Conservation (phyloP, 192 early-diverging fungal species). For the Tieghemiomyces parasiticus region DNA sequence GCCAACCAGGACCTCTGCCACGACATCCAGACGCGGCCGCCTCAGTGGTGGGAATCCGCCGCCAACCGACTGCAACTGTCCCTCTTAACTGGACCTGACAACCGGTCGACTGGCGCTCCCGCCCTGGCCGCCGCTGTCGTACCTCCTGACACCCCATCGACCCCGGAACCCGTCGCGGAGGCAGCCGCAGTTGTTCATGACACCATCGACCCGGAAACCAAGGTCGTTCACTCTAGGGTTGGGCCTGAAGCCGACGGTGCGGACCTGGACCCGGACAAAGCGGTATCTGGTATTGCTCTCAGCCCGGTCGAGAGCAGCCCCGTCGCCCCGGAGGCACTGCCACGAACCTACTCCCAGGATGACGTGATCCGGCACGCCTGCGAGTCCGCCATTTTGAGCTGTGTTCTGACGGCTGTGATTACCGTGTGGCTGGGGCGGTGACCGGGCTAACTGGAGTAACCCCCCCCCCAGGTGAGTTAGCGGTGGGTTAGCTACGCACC, state of each 20-base stretch:
- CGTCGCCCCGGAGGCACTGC: too few relatives aligned
- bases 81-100: background rate
- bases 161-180: background rate
- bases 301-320: too few relatives aligned
- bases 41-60: background rate
- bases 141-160: background rate
- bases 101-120: background rate
- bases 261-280: background rate
- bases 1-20: background rate
- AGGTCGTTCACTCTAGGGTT: background rate
- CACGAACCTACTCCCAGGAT: background rate
- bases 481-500: too few relatives aligned
- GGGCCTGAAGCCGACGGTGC: background rate
- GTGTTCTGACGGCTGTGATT: background rate
- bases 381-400: background rate
- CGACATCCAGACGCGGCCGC: background rate
- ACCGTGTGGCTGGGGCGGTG: background rate
- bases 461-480: too few relatives aligned
- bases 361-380: background rate
- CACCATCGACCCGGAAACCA: too few relatives aligned
- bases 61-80: background rate
- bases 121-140: background rate
- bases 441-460: too few relatives aligned
- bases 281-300: background rate
- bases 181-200: background rate